phyloP scores from a whole-genome alignment of 176 grass and related monocot species.

The Phoenix dactylifera region DNA sequence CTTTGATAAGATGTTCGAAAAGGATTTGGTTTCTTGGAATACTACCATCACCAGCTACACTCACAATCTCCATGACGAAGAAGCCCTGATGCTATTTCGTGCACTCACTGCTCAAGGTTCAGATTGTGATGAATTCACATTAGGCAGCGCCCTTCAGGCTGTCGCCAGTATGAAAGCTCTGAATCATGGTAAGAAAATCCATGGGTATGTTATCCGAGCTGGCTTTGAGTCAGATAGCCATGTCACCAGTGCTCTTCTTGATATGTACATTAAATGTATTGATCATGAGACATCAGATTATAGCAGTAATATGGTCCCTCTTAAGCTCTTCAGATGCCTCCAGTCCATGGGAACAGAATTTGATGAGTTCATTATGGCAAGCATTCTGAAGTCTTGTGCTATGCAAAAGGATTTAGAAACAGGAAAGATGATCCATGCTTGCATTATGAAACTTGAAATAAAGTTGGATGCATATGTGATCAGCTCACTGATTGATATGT shows the following conservation, averaged over 20 bases:
- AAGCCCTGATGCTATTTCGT: constrained; percentile 39
- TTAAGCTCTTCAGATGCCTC: constrained; percentile 40
- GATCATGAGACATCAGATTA: constrained; percentile 5
- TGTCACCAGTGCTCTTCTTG: constrained; percentile 47
- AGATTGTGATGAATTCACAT: constrained; percentile 39
- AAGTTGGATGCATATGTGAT: constrained; percentile 41
- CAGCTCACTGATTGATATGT: constrained; percentile 52
- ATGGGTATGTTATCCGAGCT: constrained; percentile 38
- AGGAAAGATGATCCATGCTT: constrained; percentile 43
- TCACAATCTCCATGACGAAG: constrained; percentile 23
- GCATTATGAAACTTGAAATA: constrained; percentile 29
- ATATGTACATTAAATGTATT: constrained; percentile 41
- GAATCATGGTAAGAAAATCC: constrained; percentile 46
- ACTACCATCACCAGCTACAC: constrained; percentile 42
- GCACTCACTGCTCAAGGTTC: constrained; percentile 28
- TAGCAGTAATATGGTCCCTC: constrained; percentile 9
- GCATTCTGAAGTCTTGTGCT: constrained; percentile 46
- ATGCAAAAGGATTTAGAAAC: constrained; percentile 33
- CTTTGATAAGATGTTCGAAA: constrained; percentile 32
- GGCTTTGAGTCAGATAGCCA: constrained; percentile 46
- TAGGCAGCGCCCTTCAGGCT: constrained; percentile 42
- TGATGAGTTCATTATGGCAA: constrained; percentile 49
- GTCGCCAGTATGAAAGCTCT: constrained; percentile 25
- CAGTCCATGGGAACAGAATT: constrained; percentile 27
- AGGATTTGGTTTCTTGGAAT: constrained; percentile 63